phyloP scores from a whole-genome alignment of 768 basidiomycete genomes.

The Myochromella boudieri region DNA sequence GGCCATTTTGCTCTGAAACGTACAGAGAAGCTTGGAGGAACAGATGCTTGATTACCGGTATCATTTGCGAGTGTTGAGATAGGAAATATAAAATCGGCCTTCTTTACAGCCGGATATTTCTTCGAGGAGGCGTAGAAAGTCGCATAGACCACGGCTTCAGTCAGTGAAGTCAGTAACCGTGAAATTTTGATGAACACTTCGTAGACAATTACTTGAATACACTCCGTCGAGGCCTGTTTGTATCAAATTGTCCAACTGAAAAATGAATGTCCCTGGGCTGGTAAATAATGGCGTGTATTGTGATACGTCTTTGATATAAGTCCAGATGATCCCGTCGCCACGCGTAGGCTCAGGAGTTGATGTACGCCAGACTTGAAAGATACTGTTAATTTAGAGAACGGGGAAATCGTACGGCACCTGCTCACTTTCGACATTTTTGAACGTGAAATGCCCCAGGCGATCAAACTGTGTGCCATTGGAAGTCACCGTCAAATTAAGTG shows the following conservation, averaged over 20 bases:
- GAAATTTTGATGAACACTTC: background rate
- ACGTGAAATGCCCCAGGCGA: conserved; percentile 69
- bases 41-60: conserved; percentile 71
- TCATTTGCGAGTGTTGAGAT: conserved; percentile 63
- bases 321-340: conserved; percentile 76
- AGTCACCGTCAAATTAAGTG: conserved; percentile 75
- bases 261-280: conserved; percentile 64
- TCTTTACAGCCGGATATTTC: conserved; percentile 54
- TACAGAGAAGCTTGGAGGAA: conserved; percentile 74
- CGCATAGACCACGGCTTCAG: conserved; percentile 61
- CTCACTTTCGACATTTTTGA: conserved; percentile 77
- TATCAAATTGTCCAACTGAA: conserved; percentile 73
- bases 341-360: conserved; percentile 75
- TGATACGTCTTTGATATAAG: conserved; percentile 73
- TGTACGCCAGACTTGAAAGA: conserved; percentile 66
- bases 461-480: conserved; percentile 80
- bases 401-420: background rate
- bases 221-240: conserved; percentile 57
- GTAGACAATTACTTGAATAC: conserved; percentile 56
- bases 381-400: background rate
- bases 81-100: conserved; percentile 67
- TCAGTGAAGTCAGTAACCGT: background rate
- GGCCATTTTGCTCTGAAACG: background rate
- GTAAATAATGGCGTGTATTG: conserved; percentile 71
- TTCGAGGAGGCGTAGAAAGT: conserved; percentile 69